Evolutionary conservation across 106 monocot genomes (phyloP).

Genomic region (Gastrodia elata): DNA sequence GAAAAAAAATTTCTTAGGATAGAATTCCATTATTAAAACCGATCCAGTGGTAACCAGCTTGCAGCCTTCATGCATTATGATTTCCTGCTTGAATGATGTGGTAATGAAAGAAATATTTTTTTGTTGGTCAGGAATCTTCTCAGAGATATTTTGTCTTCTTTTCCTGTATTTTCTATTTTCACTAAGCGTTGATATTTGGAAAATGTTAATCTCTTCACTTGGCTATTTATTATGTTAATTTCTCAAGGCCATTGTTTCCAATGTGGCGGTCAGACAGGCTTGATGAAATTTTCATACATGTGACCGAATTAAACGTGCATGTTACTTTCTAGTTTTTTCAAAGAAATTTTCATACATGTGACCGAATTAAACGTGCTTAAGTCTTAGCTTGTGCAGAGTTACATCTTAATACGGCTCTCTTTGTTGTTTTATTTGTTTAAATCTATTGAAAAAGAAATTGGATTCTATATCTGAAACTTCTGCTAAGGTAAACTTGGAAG

Average conservation of each 20-base stretch:
- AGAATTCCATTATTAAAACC: slow-evolving; percentile 49
- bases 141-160: neutral
- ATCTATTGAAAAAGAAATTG: neutral
- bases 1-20: too few species aligned
- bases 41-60: slow-evolving; percentile 48
- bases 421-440: neutral
- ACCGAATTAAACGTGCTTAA: neutral
- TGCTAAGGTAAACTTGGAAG: neutral
- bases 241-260: neutral
- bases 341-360: neutral
- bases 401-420: neutral
- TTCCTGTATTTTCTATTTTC: neutral
- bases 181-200: neutral
- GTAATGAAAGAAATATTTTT: neutral
- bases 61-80: neutral
- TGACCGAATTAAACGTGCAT: too few species aligned
- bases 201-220: neutral
- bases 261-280: neutral
- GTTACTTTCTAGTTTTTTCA: neutral
- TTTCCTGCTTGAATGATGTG: slow-evolving; percentile 1
- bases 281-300: neutral
- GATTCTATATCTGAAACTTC: neutral
- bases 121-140: neutral
- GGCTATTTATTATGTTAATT: neutral
- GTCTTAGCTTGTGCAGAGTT: neutral